Base-by-base conservation (phyloP, 192 early-diverging fungal species). In the Allomyces arbusculus region DNA sequence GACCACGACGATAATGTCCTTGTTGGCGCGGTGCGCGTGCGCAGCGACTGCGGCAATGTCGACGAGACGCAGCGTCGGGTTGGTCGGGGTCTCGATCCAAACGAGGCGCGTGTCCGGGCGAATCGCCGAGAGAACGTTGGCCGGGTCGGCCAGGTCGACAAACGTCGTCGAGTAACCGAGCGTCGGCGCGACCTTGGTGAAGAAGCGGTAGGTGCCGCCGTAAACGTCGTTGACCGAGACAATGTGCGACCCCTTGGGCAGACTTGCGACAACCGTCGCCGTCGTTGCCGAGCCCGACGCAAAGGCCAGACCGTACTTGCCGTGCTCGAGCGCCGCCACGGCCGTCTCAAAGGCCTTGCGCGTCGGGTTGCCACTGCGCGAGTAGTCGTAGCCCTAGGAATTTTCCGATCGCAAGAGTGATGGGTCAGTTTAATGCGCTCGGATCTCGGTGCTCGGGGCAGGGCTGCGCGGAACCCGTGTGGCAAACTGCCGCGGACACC, bases 141-240 rank as follows among this genome's bases (percentile, higher is more conserved):
- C 69, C 40, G 87, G 80, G 67, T 90, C 77, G 22, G 65, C 69
- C 65, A 92, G 77, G 70, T 92, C 84, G 43, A 90, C 84, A 80
- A 92, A 92, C n/a, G 84, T 80, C 22, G 81, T 76, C 70, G 85
- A 80, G 45, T 90, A 76, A 20, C 81, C 82, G 67, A 81, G 72
- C 69, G 73, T 77, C 55, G 68, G 69, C 0, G 90, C 90, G 4
- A 91, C 90, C 79, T 88, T 89, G 76, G 82, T 87, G 69, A 92
- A 83, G 75, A 89, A 92, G 61, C 90, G 90, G 73, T 87, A 87
- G 44, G 90, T 91, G 67, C 90, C 90, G 74, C 90, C 90, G 68
- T 92, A 92, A 23, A 92, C 90, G 70, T 92, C 90, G 78, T 91
- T 88, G 64, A 92, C 88, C 69, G 85, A 86, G 69, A 90, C 82